phyloP scores from a whole-genome alignment of 768 basidiomycete species.

The Psilocybe sp. region DNA sequence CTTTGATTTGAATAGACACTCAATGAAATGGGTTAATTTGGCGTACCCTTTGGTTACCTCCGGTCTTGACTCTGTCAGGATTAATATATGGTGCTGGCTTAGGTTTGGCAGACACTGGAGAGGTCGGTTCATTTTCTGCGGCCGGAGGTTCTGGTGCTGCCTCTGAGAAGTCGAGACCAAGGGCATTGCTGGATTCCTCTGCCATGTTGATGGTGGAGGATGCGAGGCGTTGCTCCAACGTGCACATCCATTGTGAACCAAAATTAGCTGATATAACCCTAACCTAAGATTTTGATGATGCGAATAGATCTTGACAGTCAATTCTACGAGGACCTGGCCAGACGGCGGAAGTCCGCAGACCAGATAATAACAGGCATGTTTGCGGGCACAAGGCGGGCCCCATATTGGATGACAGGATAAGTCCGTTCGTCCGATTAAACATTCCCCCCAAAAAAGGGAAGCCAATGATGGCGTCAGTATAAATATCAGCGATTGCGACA shows the following conservation, averaged over 20 bases:
- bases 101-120: slow-evolving; percentile 29
- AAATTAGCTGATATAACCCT: slow-evolving; percentile 20
- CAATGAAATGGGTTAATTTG: slow-evolving; percentile 14
- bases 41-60: slow-evolving; percentile 65
- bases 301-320: not conserved
- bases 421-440: slow-evolving; percentile 3
- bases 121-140: slow-evolving; percentile 9
- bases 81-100: slow-evolving; percentile 79
- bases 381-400: not conserved
- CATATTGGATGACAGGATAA: not conserved
- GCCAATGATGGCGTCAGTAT: slow-evolving; percentile 9
- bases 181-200: slow-evolving; percentile 47
- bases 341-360: too few species aligned
- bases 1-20: not conserved
- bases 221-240: not conserved
- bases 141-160: slow-evolving; percentile 9
- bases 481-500: slow-evolving; percentile 21
- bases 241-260: not conserved
- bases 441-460: slow-evolving; percentile 16
- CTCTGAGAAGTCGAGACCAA: slow-evolving; percentile 68
- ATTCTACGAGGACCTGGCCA: too few species aligned
- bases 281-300: slow-evolving; percentile 16
- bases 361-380: too few species aligned
- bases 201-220: slow-evolving; percentile 30
- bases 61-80: slow-evolving; percentile 81